Base-by-base conservation (phyloP, 2,329 filamentous ascomycete genomes). In the Colletotrichum sp. region DNA sequence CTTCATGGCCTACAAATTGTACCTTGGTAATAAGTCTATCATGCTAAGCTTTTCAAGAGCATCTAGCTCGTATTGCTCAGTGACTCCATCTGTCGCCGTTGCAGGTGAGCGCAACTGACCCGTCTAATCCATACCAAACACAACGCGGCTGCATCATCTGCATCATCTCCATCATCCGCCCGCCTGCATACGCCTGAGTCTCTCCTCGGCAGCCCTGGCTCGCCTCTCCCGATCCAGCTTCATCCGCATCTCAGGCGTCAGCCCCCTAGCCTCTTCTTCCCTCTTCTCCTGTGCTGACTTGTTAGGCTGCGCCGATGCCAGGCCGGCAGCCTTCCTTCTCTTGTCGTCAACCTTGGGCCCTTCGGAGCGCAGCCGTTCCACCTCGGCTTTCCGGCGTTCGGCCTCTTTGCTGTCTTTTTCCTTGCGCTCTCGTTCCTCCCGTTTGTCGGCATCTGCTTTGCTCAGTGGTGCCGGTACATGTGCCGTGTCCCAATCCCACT, bases 121-220 rank as follows among this genome's bases (percentile, higher is more conserved):
- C 59, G 26, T 62, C 18, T 22, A 64, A 39, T n/a, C n/a, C 22
- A 39, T 32, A 64, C 39, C 62, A 22, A 64, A 39, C 13, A 16
- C 32, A n/a, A 22, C 32, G 32, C 32, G 24, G 26, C 22, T 44
- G 24, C 32, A 32, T 15, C 22, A 57, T 68, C 52, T 34, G 32
- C 32, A 34, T 34, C 32, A 13, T 34, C 32, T 34, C 32, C 22
- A 57, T 68, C 59, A 82, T 39, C 81, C 80, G 55, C 83, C 82
- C n/a, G 81, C 86, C 80, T 92, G 90, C 90, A 95, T 88, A 81
- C 90, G 89, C 85, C 90, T 92, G 75, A 98, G 89, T 82, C 96
- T 92, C 86, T 96, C 96, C 85, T 99, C 97, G 0, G 96, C 96
- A 10, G 97, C 97, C 80, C 96, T 92, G 6, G 97, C 97, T 81